These are phyloP conservation scores for Meyerozyma smithsonii DNA, from an alignment of 1,139 yeast genomes.

Conservation along the genomic window DNA sequence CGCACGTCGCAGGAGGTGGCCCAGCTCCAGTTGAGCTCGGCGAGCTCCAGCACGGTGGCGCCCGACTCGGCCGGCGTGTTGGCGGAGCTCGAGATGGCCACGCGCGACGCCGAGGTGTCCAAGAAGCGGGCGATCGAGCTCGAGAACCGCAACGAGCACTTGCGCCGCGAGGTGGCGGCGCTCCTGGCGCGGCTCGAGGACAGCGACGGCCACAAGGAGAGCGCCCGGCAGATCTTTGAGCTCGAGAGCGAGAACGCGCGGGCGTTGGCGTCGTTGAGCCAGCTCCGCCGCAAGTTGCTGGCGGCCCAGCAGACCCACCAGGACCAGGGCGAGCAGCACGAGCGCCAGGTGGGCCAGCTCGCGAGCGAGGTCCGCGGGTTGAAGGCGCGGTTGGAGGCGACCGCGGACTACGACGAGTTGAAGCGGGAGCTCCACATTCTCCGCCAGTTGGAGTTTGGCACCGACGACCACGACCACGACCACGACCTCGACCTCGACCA, in stretches of 20 bases:
- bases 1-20: constrained; percentile 53
- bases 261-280: constrained; percentile 60
- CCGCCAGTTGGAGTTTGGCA: constrained; percentile 72
- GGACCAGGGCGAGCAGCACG: constrained; percentile 27
- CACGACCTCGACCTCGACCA: constrained; percentile 25
- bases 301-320: constrained; percentile 30
- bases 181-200: constrained; percentile 38
- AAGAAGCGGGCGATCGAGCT: constrained; percentile 66
- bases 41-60: constrained; percentile 18
- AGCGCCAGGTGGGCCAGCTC: constrained; percentile 46
- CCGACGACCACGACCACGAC: constrained; percentile 25
- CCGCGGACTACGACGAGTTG: constrained; percentile 69
- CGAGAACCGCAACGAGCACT: constrained; percentile 72
- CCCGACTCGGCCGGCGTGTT: constrained; percentile 25
- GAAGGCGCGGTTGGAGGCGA: constrained; percentile 40
- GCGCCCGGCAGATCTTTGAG: constrained; percentile 42
- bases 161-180: constrained; percentile 57
- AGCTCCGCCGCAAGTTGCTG: constrained; percentile 33
- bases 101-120: constrained; percentile 70
- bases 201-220: constrained; percentile 28
- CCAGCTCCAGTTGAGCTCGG: constrained; percentile 44
- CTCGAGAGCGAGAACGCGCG: constrained; percentile 65
- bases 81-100: constrained; percentile 60
- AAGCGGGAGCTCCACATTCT: constrained; percentile 70
- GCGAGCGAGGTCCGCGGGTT: constrained; percentile 48